Evolutionary conservation across 2,329 filamentous ascomycete species (phyloP), one percentile per base, ranked within the genome.

Genomic region (Pyrenophora seminiperda): DNA sequence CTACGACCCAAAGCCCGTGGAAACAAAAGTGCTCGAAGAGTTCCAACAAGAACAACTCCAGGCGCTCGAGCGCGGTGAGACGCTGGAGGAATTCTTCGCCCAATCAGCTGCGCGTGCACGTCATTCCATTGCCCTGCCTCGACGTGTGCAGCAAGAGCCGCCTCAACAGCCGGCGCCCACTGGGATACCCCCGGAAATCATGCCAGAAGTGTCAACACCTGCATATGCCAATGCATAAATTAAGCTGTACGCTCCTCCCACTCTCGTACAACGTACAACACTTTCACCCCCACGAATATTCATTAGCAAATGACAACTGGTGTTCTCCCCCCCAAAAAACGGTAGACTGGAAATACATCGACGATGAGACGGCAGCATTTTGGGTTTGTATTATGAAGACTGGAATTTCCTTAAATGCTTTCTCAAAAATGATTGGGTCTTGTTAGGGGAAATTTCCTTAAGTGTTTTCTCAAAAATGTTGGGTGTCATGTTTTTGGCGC

Each of bases 1-100:
- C 66, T 76, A 82, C 53, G 84, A 87, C 55, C 83, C 83, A 4
- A 56, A 58, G 15, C 50, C 45, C 10, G 42, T 58, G 3, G 27
- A 46, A 6, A 42, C 51, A 24, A 36, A 36, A n/a, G 53, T 42
- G 4, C 32, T 59, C 7, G 50, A 47, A 14, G 41, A 43, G 24
- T 54, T 56, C 7, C 50, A 46, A 18, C 41, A 46, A 37, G 41
- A 45, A 3, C 54, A 59, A 13, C 38, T 44, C 11, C 37, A 54
- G 17, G 56, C 56, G 2, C 50, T 59, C 13, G 36, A 47, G 17
- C 34, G 47, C 9, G 54, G 54, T 3, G 44, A 51, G 14, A 51
- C 54, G 19, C 44, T 57, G 3, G 47, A 54, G 34, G 34, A 57
- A 10, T 51, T 57, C 32, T 43, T 54, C 14, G 40, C 50, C 14